These are phyloP conservation scores for Leishmania major DNA, from an alignment of 208 protist genomes.

Conservation along the genomic window DNA sequence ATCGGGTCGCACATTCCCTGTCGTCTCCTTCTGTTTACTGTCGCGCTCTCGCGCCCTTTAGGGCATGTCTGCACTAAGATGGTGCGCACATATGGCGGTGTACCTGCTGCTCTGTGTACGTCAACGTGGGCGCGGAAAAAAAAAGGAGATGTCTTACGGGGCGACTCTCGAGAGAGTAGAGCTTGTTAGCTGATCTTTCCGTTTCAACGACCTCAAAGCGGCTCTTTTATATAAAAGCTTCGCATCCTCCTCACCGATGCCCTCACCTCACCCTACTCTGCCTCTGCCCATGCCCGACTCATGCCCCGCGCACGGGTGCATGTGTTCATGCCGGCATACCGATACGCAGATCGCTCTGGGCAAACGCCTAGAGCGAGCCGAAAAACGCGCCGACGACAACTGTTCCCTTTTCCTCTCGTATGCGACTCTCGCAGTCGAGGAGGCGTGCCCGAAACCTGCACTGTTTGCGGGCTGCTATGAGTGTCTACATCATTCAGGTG, in stretches of 20 bases:
- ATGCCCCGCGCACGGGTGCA: not conserved
- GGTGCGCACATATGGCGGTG: not conserved
- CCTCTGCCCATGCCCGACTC: not conserved
- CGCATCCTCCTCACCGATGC: too few relatives aligned
- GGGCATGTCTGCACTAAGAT: not conserved
- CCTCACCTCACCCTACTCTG: too few relatives aligned
- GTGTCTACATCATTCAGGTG: not conserved
- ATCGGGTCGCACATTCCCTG: not conserved
- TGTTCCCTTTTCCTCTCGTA: not conserved
- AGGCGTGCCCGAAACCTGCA: not conserved
- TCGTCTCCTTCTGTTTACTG: not conserved
- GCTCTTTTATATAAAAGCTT: not conserved
- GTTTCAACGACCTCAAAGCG: not conserved
- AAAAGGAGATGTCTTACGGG: not conserved
- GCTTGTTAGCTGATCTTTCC: not conserved
- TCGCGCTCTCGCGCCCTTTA: not conserved
- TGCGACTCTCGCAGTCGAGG: not conserved
- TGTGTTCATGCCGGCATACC: not conserved
- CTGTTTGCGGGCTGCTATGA: not conserved
- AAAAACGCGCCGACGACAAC: not conserved
- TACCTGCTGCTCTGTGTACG: not conserved
- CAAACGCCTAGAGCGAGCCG: not conserved
- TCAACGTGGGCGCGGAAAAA: not conserved
- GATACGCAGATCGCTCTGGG: not conserved
- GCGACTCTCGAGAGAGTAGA: not conserved